These are phyloP conservation scores for Cladophialophora exuberans DNA, from an alignment of 2,329 filamentous ascomycete genomes.

Conservation along the genomic window DNA sequence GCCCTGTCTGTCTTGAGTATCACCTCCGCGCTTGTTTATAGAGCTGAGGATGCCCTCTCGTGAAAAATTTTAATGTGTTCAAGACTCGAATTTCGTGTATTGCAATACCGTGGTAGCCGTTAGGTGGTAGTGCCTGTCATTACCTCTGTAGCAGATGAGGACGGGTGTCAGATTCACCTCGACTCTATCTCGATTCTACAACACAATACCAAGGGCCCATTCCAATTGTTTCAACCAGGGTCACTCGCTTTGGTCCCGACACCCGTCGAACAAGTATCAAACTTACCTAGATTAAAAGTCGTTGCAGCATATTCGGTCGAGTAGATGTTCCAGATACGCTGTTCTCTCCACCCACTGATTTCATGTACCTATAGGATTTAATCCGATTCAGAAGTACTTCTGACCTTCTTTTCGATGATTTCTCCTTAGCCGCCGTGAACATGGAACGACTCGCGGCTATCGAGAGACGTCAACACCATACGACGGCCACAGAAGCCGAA, in stretches of 20 bases:
- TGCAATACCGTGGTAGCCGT: too few species aligned
- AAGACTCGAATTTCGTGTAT: background rate
- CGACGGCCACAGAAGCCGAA: background rate
- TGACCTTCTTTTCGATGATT: background rate
- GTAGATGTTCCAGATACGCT: too few species aligned
- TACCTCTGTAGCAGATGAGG: too few species aligned
- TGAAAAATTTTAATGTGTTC: background rate
- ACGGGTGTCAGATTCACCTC: background rate
- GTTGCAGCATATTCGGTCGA: too few species aligned
- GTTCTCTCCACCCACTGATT: too few species aligned
- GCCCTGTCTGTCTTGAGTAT: constrained; percentile 8
- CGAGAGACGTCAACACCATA: background rate
- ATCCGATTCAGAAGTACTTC: background rate
- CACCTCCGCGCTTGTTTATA: constrained; percentile 11
- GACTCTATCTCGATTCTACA: background rate
- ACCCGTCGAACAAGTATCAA: too few species aligned
- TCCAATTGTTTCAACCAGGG: too few species aligned
- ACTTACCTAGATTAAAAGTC: too few species aligned
- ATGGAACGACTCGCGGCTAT: background rate
- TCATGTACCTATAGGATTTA: too few species aligned
- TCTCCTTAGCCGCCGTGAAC: background rate
- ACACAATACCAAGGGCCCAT: background rate
- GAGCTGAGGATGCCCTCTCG: background rate
- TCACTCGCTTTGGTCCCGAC: too few species aligned
- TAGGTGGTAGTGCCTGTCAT: too few species aligned